phyloP scores from a whole-genome alignment of 305 asterid genomes.

The Fraxinus angustifolia region DNA sequence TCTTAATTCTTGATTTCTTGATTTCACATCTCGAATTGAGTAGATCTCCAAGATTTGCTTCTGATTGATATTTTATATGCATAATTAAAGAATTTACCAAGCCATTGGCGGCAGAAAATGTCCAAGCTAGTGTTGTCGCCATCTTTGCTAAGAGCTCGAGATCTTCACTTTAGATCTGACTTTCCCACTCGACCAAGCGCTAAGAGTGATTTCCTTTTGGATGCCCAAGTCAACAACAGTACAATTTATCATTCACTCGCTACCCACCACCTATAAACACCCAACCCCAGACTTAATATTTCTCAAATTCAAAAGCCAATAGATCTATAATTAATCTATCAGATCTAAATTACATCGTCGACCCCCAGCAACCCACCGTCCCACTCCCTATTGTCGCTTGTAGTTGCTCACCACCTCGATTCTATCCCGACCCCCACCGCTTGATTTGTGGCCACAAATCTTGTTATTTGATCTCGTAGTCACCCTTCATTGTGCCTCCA shows the following conservation, averaged over 20 bases:
- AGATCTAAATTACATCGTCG: too few relatives aligned
- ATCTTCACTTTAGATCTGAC: slow-evolving; percentile 50
- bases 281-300: too few relatives aligned
- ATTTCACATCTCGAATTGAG: slow-evolving; percentile 7
- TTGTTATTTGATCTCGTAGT: too few relatives aligned
- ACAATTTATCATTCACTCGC: not conserved
- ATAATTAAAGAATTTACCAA: slow-evolving; percentile 40
- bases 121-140: slow-evolving; percentile 75
- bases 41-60: slow-evolving; percentile 7
- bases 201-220: slow-evolving; percentile 29
- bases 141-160: slow-evolving; percentile 44
- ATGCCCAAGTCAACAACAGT: slow-evolving; percentile 31
- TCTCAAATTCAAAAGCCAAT: too few relatives aligned
- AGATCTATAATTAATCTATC: too few relatives aligned
- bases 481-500: too few relatives aligned
- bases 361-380: too few relatives aligned
- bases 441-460: too few relatives aligned
- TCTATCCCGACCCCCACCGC: too few relatives aligned
- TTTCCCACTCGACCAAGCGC: slow-evolving; percentile 34
- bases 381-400: too few relatives aligned
- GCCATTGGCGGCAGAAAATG: slow-evolving; percentile 55
- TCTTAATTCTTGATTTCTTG: not conserved
- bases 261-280: too few relatives aligned
- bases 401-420: too few relatives aligned
- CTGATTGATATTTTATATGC: not conserved